phyloP scores from a whole-genome alignment of 2,329 filamentous ascomycete species.

The Sordariomycetes sp. region DNA sequence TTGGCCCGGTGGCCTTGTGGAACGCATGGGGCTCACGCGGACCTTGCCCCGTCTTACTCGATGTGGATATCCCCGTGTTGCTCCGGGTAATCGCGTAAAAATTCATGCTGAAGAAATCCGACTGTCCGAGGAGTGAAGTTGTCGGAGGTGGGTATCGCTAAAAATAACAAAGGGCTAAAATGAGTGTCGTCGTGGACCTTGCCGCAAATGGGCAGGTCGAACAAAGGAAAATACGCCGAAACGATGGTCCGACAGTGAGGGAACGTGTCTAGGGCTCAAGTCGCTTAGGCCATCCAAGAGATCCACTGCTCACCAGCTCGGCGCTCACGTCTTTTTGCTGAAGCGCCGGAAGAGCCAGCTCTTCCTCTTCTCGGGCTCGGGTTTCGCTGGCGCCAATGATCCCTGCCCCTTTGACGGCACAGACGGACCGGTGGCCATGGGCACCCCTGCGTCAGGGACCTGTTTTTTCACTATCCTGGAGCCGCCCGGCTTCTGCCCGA shows the following conservation, averaged over 20 bases:
- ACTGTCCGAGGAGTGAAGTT: neutral
- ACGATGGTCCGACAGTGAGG: neutral
- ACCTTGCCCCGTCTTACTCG: neutral
- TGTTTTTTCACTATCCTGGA: constrained; percentile 2
- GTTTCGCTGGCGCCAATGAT: constrained; percentile 13
- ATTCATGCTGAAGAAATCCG: constrained; percentile 1
- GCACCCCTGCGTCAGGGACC: neutral
- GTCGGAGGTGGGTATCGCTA: constrained; percentile 1
- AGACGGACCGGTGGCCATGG: neutral
- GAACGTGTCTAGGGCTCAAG: neutral
- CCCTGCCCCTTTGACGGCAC: neutral
- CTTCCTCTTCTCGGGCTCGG: constrained; percentile 58
- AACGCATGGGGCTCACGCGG: neutral
- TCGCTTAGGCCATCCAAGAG: neutral
- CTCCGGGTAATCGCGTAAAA: neutral
- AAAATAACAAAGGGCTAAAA: constrained; percentile 1
- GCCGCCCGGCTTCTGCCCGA: constrained; percentile 12
- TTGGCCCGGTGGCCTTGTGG: neutral
- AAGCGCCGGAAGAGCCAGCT: constrained; percentile 82
- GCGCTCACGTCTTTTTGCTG: constrained; percentile 41
- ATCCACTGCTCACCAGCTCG: neutral
- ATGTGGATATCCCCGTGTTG: neutral
- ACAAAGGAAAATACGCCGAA: neutral
- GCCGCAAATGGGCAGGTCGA: neutral
- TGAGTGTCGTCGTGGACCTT: neutral